Percentiles rank a stretch among this genome's conserved stretches.
Evolutionary conservation across 2,329 filamentous ascomycete species (phyloP).

Genomic region (Diaporthe vexans): DNA sequence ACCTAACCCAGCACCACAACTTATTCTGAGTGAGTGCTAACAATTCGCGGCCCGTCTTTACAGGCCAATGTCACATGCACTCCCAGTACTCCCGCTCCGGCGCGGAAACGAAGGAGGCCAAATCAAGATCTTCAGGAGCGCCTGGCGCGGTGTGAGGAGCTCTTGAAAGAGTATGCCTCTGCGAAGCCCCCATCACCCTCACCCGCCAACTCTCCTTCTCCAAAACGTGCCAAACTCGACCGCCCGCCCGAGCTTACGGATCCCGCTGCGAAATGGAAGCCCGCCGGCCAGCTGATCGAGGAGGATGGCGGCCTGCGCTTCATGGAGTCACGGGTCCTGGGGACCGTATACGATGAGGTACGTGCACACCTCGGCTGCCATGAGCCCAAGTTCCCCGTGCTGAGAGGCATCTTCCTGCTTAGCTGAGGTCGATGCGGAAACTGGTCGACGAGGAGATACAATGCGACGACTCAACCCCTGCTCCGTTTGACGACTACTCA

Average conservation of each 20-base stretch:
- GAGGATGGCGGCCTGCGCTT: slow-evolving; percentile 69
- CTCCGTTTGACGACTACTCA: slow-evolving; percentile 34
- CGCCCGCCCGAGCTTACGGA: slow-evolving; percentile 50
- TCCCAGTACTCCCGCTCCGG: slow-evolving; percentile 71
- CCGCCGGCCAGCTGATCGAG: slow-evolving; percentile 66
- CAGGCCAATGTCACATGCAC: slow-evolving; percentile 72
- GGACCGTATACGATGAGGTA: slow-evolving; percentile 70
- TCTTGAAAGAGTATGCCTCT: slow-evolving; percentile 69
- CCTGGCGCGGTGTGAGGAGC: slow-evolving; percentile 69
- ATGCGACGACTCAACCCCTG: slow-evolving; percentile 39
- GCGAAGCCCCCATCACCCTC: slow-evolving; percentile 46
- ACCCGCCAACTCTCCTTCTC: slow-evolving; percentile 43
- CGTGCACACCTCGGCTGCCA: slow-evolving; percentile 7
- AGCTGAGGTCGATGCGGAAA: slow-evolving; percentile 72
- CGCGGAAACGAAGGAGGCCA: slow-evolving; percentile 70
- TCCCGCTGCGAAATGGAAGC: slow-evolving; percentile 55
- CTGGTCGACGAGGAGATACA: slow-evolving; percentile 67
- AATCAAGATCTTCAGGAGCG: slow-evolving; percentile 74
- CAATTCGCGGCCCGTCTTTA: background rate
- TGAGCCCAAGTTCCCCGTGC: slow-evolving; percentile 31
- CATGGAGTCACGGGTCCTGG: slow-evolving; percentile 69
- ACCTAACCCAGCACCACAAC: background rate
- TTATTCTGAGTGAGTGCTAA: slow-evolving; percentile 29
- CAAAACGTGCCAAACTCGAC: slow-evolving; percentile 31
- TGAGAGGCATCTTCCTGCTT: slow-evolving; percentile 27